These are phyloP conservation scores for Sporothrix variecibatus DNA, from an alignment of 2,329 filamentous ascomycete genomes.

Conservation along the genomic window DNA sequence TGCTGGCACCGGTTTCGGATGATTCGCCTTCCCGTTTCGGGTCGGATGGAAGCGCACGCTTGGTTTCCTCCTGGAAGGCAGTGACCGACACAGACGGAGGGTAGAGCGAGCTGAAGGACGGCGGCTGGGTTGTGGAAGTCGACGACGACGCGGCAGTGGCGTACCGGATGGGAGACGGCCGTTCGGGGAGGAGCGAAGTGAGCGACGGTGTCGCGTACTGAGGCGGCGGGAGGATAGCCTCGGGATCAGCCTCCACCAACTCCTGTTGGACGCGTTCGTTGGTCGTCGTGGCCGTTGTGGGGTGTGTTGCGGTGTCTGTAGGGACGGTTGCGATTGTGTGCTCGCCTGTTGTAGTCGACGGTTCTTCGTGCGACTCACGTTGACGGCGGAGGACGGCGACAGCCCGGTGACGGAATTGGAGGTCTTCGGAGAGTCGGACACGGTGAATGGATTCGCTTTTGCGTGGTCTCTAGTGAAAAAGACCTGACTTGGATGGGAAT, in stretches of 20 bases:
- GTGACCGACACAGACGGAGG: constrained; percentile 39
- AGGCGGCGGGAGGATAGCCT: not conserved
- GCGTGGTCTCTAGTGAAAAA: not conserved
- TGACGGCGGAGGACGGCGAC: constrained; percentile 20
- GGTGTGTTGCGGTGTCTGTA: not conserved
- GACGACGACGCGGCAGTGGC: constrained; percentile 9
- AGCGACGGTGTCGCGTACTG: not conserved
- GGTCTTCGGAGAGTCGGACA: constrained; percentile 28
- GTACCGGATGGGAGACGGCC: not conserved
- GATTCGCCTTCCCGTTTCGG: constrained; percentile 67
- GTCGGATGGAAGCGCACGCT: constrained; percentile 79
- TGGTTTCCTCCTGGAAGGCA: constrained; percentile 68
- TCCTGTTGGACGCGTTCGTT: constrained; percentile 8
- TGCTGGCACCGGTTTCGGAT: constrained; percentile 46
- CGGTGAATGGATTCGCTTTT: constrained; percentile 24
- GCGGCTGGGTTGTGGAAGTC: constrained; percentile 42
- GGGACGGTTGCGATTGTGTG: not conserved
- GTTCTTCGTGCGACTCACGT: not conserved
- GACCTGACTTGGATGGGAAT: not conserved
- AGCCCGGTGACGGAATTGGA: constrained; percentile 18
- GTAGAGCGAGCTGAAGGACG: constrained; percentile 64
- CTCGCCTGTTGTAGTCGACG: not conserved
- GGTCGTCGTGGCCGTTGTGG: constrained; percentile 1
- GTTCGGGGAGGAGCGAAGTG: not conserved
- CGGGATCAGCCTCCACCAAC: not conserved